Base-by-base conservation (phyloP, 768 basidiomycete genomes). In the Phylloporus scabripes region DNA sequence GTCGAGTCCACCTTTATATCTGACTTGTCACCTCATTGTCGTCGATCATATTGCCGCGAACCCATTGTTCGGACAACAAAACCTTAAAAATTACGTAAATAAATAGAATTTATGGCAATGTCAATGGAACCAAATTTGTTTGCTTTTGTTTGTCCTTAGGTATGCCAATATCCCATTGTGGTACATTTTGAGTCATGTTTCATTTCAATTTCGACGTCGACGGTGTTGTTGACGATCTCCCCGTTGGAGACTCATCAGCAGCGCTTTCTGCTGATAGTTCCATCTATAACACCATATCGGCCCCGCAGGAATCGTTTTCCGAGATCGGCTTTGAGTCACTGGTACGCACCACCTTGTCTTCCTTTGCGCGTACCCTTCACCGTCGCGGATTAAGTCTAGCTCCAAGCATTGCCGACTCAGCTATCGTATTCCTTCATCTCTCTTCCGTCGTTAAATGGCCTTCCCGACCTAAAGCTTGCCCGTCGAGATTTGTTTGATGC, bases 401-500 rank as follows among this genome's bases (percentile, higher is more conserved):
- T 93, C 46, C 72, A 77, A 45, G 67, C 73, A 4, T 73, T 95
- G 5, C 92, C 93, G 1, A 70, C 77, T 2, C 67, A 77, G 10
- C 81, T 97, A 54, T 92, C 91, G 0, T 93, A 85, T 63, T 92
- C 94, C 0, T 83, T 87, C 3, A 56, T 93, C 12, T 59, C 66
- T 3, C 66, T 87, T 4, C 77, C 81, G 2, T 67, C 79, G 5
- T 55, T 67, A 0, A 67, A 67, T 18, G 66, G 61, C 12, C 48
- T 4, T 28, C 42, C 49, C 3, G 59, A 50, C 15, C 50, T 76
- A 2, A 56, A 56, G 11, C 70, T 98, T 23, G 70, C 81, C 4
- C 82, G 92, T 12, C 77, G 95, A 50, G 95, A 98, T 67, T 73
- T 98, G 5, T 97, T 92, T 60, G 95, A 99, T 67, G 94, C 89